Conservation (phyloP, 148 eudicot species). For the Chenopodium album region DNA sequence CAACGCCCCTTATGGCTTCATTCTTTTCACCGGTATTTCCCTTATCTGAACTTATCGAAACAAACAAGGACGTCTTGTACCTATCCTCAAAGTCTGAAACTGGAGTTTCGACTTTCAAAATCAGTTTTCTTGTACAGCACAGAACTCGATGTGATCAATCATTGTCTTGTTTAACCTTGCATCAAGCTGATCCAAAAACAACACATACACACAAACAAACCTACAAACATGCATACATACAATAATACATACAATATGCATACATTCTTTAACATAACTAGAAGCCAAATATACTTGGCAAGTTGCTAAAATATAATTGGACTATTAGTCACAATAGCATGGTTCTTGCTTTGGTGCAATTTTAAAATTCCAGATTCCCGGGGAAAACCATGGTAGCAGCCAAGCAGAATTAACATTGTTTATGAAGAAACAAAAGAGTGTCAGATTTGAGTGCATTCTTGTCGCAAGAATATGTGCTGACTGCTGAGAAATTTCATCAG, state of each 20-base stretch:
- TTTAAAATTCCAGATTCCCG: slow-evolving; percentile 31
- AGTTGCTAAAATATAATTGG: slow-evolving; percentile 3
- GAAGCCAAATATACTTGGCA: slow-evolving; percentile 20
- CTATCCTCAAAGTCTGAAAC: too few relatives aligned
- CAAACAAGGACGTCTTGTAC: not conserved
- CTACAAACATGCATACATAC: not conserved
- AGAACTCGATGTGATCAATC: not conserved
- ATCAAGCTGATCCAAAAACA: slow-evolving; percentile 9
- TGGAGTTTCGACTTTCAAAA: not conserved
- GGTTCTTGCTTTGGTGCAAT: slow-evolving; percentile 7
- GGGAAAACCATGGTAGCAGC: slow-evolving; percentile 14
- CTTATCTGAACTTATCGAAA: not conserved
- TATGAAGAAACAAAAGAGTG: not conserved
- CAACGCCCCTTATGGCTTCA: not conserved
- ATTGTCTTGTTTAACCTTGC: not conserved
- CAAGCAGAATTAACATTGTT: slow-evolving; percentile 21
- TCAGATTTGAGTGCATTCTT: slow-evolving; percentile 29
- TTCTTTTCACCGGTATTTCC: not conserved
- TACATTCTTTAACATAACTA: slow-evolving; percentile 1
- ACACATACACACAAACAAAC: not conserved
- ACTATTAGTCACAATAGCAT: slow-evolving; percentile 14
- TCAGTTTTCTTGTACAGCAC: not conserved
- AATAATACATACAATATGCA: not conserved
- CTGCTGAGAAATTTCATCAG: slow-evolving; percentile 28
- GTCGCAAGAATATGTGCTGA: slow-evolving; percentile 34